Evolutionary conservation across 2,329 filamentous ascomycete genomes (phyloP).

Genomic region (Aspergillus ibericus): DNA sequence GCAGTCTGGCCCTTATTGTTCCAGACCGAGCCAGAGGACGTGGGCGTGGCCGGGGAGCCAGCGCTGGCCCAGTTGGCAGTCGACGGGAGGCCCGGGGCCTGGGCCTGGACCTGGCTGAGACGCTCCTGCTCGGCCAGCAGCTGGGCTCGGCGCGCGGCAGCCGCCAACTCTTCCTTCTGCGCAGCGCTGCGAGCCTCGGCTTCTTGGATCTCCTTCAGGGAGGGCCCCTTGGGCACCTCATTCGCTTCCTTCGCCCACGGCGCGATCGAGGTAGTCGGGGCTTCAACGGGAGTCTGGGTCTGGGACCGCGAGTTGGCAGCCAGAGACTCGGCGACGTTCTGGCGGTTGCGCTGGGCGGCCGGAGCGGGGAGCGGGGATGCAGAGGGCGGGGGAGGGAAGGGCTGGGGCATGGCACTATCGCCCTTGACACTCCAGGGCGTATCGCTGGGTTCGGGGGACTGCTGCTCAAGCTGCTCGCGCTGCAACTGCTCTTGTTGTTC

Average conservation of each 20-base stretch:
- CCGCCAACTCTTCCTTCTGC: slow-evolving; percentile 78
- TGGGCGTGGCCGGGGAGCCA: slow-evolving; percentile 67
- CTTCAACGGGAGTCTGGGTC: slow-evolving; percentile 71
- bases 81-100: slow-evolving; percentile 78
- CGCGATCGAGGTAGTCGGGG: slow-evolving; percentile 72
- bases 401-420: slow-evolving; percentile 65
- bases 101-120: slow-evolving; percentile 62
- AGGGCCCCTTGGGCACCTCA: slow-evolving; percentile 77
- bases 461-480: slow-evolving; percentile 32
- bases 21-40: slow-evolving; percentile 51
- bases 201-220: slow-evolving; percentile 94
- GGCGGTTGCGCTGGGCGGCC: slow-evolving; percentile 78
- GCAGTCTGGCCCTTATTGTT: slow-evolving; percentile 49
- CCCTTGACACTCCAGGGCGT: slow-evolving; percentile 61
- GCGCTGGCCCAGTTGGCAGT: slow-evolving; percentile 84
- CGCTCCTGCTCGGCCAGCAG: slow-evolving; percentile 75
- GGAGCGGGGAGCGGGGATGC: slow-evolving; percentile 83
- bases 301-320: slow-evolving; percentile 67
- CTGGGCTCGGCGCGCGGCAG: slow-evolving; percentile 69
- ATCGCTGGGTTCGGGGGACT: slow-evolving; percentile 42
- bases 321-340: slow-evolving; percentile 76
- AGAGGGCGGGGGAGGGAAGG: slow-evolving; percentile 70
- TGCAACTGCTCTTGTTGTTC: slow-evolving; percentile 33
- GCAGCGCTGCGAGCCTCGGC: slow-evolving; percentile 91
- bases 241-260: slow-evolving; percentile 89